Percentiles rank a stretch among this genome's conserved stretches.
Conservation (phyloP, 2,329 filamentous ascomycete species). For the Diaporthe sp. region DNA sequence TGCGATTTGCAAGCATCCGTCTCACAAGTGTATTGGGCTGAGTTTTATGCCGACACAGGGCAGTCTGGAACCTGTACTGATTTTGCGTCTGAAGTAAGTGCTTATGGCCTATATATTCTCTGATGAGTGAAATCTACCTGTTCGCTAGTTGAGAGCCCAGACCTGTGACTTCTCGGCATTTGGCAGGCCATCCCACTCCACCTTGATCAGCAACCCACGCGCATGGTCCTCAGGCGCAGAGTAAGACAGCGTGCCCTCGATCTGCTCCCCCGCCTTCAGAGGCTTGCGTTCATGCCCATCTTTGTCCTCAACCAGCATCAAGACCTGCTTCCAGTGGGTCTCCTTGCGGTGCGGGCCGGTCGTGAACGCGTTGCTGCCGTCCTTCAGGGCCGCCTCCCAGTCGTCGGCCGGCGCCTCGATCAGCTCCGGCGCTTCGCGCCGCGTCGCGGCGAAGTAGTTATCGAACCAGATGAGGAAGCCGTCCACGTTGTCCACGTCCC, state of each 20-base stretch:
- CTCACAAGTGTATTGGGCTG: background rate
- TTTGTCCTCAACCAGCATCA: conserved; percentile 77
- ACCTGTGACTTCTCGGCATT: conserved; percentile 56
- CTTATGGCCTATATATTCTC: background rate
- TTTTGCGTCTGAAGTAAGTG: too few relatives aligned
- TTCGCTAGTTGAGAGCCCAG: conserved; percentile 62
- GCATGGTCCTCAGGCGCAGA: conserved; percentile 77
- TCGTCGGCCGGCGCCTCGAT: conserved; percentile 70
- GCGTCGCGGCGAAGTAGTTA: conserved; percentile 83
- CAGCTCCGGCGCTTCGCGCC: conserved; percentile 61
- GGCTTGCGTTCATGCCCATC: conserved; percentile 53
- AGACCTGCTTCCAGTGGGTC: conserved; percentile 92
- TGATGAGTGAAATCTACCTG: background rate
- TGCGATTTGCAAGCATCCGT: background rate
- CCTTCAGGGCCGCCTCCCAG: conserved; percentile 69
- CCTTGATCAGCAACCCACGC: conserved; percentile 75
- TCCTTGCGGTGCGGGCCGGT: conserved; percentile 82
- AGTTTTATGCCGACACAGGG: too few relatives aligned
- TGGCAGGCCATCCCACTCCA: conserved; percentile 68
- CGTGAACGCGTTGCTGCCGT: conserved; percentile 84
- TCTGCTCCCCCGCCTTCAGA: conserved; percentile 66
- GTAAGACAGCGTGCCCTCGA: conserved; percentile 80
- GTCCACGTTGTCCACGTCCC: conserved; percentile 79
- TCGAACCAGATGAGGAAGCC: conserved; percentile 96
- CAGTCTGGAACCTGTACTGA: too few relatives aligned